Evolutionary conservation across 2,329 filamentous ascomycete species (phyloP), one percentile per base, ranked within the genome.

Genomic region (Penicillium sp.): DNA sequence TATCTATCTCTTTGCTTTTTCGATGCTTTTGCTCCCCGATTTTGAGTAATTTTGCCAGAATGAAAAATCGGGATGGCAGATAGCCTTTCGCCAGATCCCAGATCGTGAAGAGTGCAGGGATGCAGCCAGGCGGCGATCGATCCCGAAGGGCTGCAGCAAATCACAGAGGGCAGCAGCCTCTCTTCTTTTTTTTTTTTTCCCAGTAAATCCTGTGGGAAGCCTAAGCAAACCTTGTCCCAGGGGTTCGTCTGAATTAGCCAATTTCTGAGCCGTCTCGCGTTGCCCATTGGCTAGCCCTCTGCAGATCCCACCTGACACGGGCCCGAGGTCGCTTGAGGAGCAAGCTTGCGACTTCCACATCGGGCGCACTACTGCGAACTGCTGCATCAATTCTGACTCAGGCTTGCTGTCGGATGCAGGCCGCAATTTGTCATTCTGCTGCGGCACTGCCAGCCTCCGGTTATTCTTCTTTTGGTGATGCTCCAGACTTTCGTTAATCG

Each of bases 81-180:
- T 52, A 45, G n/a, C 1, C 56, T n/a, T 11, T 26, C 45, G 21
- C 48, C 41, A 31, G 44, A 62, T 49, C 45, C 47, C 47, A 54
- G 62, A 63, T 62, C 63, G 51, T 66, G 62, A 56, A 64, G 58
- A 44, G 50, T 56, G 48, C 60, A 62, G 60, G 60, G 60, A 62
- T 62, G 47, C 51, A 50, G 53, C 30, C 56, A 59, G 41, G 47
- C 48, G 64, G 49, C 48, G 64, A 66, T 66, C 64, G 46, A 47
- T 62, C 49, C 62, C 51, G 58, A 58, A 30, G 56, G 53, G 46
- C 44, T 31, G 35, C 52, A 57, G 52, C 47, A 49, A 54, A 49
- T 49, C 8, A 54, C 13, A 41, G n/a, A 29, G 49, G 46, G 15
- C 26, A 50, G 17, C n/a, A 13, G 41, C 29, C 31, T 50, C 17